These are phyloP conservation scores for Lobosporangium transversale DNA, from an alignment of 192 early-diverging fungal genomes.

Conservation along the genomic window DNA sequence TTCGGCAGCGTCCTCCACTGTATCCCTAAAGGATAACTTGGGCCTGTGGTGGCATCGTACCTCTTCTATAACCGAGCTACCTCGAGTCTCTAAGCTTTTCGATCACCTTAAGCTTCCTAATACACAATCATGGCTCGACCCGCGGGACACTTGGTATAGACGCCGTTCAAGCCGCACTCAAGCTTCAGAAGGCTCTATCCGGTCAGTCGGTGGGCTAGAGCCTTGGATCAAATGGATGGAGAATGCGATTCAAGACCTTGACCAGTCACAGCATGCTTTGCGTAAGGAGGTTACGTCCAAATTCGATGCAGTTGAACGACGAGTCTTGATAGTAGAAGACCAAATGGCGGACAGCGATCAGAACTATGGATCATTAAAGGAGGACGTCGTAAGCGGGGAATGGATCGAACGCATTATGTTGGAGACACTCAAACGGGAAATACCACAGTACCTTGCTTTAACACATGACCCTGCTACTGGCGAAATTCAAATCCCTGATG, in stretches of 20 bases:
- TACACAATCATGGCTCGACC: neutral
- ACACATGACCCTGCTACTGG: neutral
- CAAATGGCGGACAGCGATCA: neutral
- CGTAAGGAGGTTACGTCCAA: neutral
- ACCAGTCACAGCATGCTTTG: neutral
- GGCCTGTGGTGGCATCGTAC: neutral
- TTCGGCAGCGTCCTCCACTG: no score
- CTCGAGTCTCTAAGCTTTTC: neutral
- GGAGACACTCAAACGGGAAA: neutral
- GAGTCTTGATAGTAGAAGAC: neutral
- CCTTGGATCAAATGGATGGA: neutral
- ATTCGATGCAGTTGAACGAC: neutral
- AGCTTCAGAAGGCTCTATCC: neutral
- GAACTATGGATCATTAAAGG: neutral
- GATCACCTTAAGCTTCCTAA: neutral
- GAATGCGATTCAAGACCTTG: neutral
- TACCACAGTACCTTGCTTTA: neutral
- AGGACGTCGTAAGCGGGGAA: neutral
- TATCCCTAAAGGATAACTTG: neutral
- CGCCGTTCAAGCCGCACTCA: neutral
- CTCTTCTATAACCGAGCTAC: neutral
- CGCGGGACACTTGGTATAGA: no score
- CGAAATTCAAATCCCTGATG: neutral
- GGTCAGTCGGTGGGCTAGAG: neutral
- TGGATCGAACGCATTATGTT: conserved; percentile 7